Evolutionary conservation across 2,329 filamentous ascomycete species (phyloP).

Genomic region (Magnaporthales sp.): DNA sequence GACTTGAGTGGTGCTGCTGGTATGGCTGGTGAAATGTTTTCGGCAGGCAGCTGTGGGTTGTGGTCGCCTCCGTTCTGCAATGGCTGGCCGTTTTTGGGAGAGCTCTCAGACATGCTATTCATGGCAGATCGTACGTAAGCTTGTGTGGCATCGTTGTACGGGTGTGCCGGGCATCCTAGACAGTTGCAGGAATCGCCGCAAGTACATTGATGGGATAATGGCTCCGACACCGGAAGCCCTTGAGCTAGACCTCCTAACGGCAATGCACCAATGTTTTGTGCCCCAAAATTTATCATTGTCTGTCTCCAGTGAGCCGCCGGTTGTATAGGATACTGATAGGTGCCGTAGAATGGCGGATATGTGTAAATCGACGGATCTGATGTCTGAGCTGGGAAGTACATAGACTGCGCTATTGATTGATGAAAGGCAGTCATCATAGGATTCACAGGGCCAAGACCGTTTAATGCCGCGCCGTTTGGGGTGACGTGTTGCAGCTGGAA

Average conservation of each 20-base stretch:
- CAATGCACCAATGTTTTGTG: not conserved
- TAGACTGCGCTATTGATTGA: conserved; percentile 9
- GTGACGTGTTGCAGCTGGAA: not conserved
- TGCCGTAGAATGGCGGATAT: conserved; percentile 12
- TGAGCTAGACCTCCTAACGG: not conserved
- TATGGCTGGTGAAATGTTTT: not conserved
- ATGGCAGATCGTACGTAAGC: conserved; percentile 13
- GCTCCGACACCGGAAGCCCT: not conserved
- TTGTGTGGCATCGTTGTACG: conserved; percentile 14
- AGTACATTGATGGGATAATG: conserved; percentile 12
- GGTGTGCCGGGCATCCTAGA: conserved; percentile 14
- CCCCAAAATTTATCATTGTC: conserved; percentile 4
- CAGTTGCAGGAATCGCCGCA: conserved; percentile 16
- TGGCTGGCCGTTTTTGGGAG: not conserved
- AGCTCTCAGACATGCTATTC: conserved; percentile 10
- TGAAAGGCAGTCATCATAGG: conserved; percentile 2
- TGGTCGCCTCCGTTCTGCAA: not conserved
- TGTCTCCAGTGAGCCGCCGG: conserved; percentile 13
- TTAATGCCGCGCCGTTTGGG: not conserved
- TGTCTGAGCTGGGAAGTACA: conserved; percentile 3
- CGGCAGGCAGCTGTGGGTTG: not conserved
- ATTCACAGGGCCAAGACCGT: not conserved
- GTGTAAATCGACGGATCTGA: conserved; percentile 8
- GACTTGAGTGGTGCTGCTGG: not conserved
- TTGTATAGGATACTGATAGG: conserved; percentile 12